Conservation (phyloP, 306 rosid genomes). For the Prunus mume region DNA sequence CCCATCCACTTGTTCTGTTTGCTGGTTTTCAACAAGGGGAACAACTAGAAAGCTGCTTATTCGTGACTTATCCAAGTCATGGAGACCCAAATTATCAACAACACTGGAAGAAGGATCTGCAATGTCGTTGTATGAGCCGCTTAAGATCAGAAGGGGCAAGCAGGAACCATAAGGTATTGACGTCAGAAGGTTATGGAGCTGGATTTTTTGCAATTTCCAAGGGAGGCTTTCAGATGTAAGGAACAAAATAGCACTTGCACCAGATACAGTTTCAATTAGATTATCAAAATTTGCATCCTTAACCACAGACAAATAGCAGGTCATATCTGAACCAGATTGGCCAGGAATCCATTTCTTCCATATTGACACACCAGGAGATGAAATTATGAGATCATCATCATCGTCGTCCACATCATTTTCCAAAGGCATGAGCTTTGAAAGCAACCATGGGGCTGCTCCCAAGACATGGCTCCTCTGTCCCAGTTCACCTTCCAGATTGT, state of each 20-base stretch:
- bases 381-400: conserved; percentile 47
- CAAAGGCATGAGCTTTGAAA: conserved; percentile 73
- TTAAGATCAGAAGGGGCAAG: conserved; percentile 82
- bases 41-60: conserved; percentile 58
- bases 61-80: conserved; percentile 54
- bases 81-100: conserved; percentile 59
- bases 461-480: conserved; percentile 26
- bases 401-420: conserved; percentile 11
- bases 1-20: conserved; percentile 39
- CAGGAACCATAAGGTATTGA: conserved; percentile 66
- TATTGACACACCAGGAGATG: conserved; percentile 63
- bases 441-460: conserved; percentile 62
- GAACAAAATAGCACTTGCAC: conserved; percentile 74
- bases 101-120: conserved; percentile 39
- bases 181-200: conserved; percentile 62
- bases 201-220: conserved; percentile 57
- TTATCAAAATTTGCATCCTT: conserved; percentile 52
- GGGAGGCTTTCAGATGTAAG: conserved; percentile 62
- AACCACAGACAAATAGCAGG: conserved; percentile 76
- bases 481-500: conserved; percentile 26
- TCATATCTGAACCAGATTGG: conserved; percentile 42
- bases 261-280: conserved; percentile 50
- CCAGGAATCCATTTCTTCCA: conserved; percentile 75
- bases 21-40: conserved; percentile 56
- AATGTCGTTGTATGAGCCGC: conserved; percentile 32